A percentile compares a stretch with the other conserved stretches of the same genome.
These are phyloP conservation scores for Ascochyta fabae DNA, from an alignment of 2,329 filamentous ascomycete species.

Conservation along the genomic window DNA sequence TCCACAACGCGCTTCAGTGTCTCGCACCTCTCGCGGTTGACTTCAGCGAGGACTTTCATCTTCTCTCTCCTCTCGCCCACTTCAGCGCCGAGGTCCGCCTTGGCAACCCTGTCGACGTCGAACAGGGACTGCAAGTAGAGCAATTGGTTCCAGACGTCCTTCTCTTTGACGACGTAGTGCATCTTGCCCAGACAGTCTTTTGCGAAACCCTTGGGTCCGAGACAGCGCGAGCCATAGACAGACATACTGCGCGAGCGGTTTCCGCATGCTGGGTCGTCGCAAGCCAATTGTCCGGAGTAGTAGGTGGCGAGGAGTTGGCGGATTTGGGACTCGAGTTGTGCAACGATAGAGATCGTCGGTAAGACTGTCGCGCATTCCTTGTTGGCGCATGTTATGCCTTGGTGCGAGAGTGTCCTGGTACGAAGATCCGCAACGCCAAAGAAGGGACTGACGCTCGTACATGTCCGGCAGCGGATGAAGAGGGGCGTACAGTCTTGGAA, in stretches of 20 bases:
- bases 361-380: slow-evolving; percentile 69
- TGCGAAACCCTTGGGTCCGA: slow-evolving; percentile 85
- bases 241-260: slow-evolving; percentile 89
- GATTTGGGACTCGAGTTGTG: slow-evolving; percentile 86
- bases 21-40: slow-evolving; percentile 80
- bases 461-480: slow-evolving; percentile 78
- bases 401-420: slow-evolving; percentile 64
- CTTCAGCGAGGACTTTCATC: slow-evolving; percentile 71
- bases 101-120: slow-evolving; percentile 83
- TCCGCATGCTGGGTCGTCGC: slow-evolving; percentile 86
- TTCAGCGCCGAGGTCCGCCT: slow-evolving; percentile 55
- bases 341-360: slow-evolving; percentile 74
- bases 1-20: slow-evolving; percentile 80
- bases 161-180: slow-evolving; percentile 86
- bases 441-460: slow-evolving; percentile 75
- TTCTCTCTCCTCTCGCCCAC: slow-evolving; percentile 63
- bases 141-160: slow-evolving; percentile 92
- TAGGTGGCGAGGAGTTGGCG: slow-evolving; percentile 80
- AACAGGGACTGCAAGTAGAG: slow-evolving; percentile 85
- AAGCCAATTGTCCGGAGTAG: slow-evolving; percentile 91
- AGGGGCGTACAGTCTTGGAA: slow-evolving; percentile 83
- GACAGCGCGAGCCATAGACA: slow-evolving; percentile 88
- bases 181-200: slow-evolving; percentile 86
- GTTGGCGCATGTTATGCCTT: slow-evolving; percentile 75
- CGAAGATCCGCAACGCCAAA: slow-evolving; percentile 67